A percentile compares a stretch with the other conserved stretches of the same genome.
Evolutionary conservation across 495 filamentous ascomycete genomes (phyloP).

Genomic region (Daldinia grandis): DNA sequence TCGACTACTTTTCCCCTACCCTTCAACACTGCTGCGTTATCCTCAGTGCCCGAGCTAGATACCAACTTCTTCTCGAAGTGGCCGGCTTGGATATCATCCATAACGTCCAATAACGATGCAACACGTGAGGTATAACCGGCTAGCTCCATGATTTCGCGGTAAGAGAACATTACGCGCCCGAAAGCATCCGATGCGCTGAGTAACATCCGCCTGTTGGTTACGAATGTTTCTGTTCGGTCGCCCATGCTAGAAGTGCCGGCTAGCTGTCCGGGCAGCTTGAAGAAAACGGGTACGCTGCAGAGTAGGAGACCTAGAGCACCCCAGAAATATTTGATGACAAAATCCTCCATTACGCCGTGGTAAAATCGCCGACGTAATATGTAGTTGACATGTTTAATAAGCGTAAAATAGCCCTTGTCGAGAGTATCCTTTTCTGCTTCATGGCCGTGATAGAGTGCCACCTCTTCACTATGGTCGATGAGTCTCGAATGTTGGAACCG

Average conservation of each 20-base stretch:
- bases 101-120: constrained; percentile 86
- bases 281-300: constrained; percentile 96
- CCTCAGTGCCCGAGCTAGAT: constrained; percentile 79
- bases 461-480: constrained; percentile 94
- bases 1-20: constrained; percentile 80
- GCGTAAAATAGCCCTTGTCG: constrained; percentile 97
- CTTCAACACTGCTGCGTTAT: constrained; percentile 79
- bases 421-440: constrained; percentile 96
- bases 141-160: constrained; percentile 94
- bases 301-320: constrained; percentile 90
- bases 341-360: constrained; percentile 98
- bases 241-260: constrained; percentile 77
- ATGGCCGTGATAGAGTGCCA: constrained; percentile 91
- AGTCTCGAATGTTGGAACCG: constrained; percentile 92
- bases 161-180: constrained; percentile 96
- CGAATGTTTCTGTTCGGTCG: constrained; percentile 93
- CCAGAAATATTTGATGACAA: constrained; percentile 99
- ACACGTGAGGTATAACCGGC: constrained; percentile 96
- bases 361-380: constrained; percentile 89
- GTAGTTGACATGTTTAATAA: constrained; percentile 98
- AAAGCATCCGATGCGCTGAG: constrained; percentile 94
- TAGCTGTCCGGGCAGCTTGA: constrained; percentile 78
- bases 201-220: constrained; percentile 92
- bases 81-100: constrained; percentile 89
- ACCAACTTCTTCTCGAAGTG: constrained; percentile 96